A percentile compares a stretch with the other conserved stretches of the same genome.
phyloP scores from a whole-genome alignment of 73 alveolate genomes.

The Chromera velia region DNA sequence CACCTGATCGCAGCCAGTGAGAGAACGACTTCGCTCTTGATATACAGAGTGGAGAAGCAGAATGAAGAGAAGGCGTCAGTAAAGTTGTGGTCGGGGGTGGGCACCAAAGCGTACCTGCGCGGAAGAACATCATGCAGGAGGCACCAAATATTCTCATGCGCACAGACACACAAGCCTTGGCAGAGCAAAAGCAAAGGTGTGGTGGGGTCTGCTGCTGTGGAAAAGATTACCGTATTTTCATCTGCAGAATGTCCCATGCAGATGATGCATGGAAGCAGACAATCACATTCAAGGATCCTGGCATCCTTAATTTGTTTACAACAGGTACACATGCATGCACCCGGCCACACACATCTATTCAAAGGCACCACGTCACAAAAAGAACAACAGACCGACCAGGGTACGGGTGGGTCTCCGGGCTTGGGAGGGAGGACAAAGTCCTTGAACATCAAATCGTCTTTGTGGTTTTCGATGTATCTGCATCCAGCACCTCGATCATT shows the following conservation, averaged over 20 bases:
- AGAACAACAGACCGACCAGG: conserved; percentile 7
- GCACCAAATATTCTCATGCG: not conserved
- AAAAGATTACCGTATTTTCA: not conserved
- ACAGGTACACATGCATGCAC: too few relatives aligned
- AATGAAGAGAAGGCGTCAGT: conserved; percentile 57
- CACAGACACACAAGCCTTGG: not conserved
- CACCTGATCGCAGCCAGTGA: not conserved
- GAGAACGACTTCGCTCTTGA: conserved; percentile 62
- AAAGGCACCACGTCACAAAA: too few relatives aligned
- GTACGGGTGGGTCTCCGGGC: conserved; percentile 34
- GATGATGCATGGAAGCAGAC: too few relatives aligned
- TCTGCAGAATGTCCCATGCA: too few relatives aligned
- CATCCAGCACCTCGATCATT: too few relatives aligned
- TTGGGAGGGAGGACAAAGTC: conserved; percentile 50
- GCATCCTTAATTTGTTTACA: too few relatives aligned
- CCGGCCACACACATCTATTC: too few relatives aligned
- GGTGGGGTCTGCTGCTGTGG: not conserved
- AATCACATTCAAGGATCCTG: conserved; percentile 6
- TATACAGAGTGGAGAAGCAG: conserved; percentile 53
- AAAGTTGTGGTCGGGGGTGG: conserved; percentile 65
- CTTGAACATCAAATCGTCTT: not conserved
- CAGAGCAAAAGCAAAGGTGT: not conserved
- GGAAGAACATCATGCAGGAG: conserved; percentile 4
- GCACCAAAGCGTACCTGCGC: conserved; percentile 55
- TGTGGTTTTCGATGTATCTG: too few relatives aligned